Evolutionary conservation across 2,329 filamentous ascomycete genomes (phyloP).

Genomic region (Penicillium sp.): DNA sequence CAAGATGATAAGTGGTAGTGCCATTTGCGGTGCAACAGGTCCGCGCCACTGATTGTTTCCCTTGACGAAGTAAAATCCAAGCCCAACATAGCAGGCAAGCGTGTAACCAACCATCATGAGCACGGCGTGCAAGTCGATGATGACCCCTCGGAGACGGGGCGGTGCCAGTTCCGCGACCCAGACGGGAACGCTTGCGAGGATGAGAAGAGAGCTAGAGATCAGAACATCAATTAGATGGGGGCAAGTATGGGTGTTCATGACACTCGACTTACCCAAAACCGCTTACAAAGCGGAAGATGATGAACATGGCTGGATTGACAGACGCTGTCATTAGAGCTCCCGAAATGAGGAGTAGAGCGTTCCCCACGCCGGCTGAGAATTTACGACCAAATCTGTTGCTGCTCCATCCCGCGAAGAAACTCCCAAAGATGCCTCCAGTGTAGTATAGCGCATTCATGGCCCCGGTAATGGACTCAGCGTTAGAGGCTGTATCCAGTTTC

Average conservation of each 20-base stretch:
- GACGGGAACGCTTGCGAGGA: background rate
- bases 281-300: background rate
- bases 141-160: background rate
- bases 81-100: background rate
- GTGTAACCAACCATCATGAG: background rate
- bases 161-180: background rate
- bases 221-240: background rate
- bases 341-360: background rate
- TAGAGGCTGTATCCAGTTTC: background rate
- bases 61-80: background rate
- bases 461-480: background rate
- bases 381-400: background rate
- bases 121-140: background rate
- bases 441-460: background rate
- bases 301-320: background rate
- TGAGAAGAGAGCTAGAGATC: background rate
- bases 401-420: background rate
- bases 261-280: background rate
- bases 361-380: constrained; percentile 22
- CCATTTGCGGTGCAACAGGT: background rate
- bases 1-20: background rate
- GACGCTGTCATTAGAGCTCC: background rate
- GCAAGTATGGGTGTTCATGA: too few species aligned
- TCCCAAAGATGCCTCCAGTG: background rate
- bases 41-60: background rate